phyloP scores from a whole-genome alignment of 1,139 yeast genomes.

The Kodamaea derodonti region DNA sequence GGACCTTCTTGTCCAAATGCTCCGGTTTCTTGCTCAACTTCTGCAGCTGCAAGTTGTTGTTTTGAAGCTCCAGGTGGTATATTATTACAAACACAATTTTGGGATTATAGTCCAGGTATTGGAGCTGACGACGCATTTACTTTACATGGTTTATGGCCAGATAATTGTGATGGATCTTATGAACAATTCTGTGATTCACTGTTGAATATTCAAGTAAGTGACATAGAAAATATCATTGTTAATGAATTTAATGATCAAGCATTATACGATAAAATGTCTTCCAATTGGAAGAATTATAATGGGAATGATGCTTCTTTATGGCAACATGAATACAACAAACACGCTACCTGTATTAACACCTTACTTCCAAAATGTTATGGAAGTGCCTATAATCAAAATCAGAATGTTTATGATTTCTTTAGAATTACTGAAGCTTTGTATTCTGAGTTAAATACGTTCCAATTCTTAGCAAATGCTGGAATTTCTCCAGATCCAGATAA shows the following conservation, averaged over 20 bases:
- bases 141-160: conserved; percentile 84
- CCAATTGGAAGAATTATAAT: conserved; percentile 72
- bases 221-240: conserved; percentile 44
- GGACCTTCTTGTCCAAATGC: conserved; percentile 56
- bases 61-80: conserved; percentile 88
- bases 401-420: conserved; percentile 78
- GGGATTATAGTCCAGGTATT: conserved; percentile 86
- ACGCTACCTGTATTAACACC: conserved; percentile 88
- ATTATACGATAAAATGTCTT: conserved; percentile 55
- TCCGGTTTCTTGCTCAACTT: conserved; percentile 50
- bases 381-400: conserved; percentile 30
- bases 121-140: conserved; percentile 74
- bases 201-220: conserved; percentile 48
- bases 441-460: conserved; percentile 63
- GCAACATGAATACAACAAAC: conserved; percentile 94
- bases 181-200: conserved; percentile 67
- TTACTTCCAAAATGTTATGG: conserved; percentile 67
- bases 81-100: conserved; percentile 82
- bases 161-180: conserved; percentile 71
- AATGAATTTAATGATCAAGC: conserved; percentile 45
- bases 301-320: conserved; percentile 76
- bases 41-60: conserved; percentile 63
- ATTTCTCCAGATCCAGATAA: conserved; percentile 60
- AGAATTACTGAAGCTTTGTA: conserved; percentile 62
- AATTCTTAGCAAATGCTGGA: conserved; percentile 64